These are phyloP conservation scores for Aurantiochytrium sp. DNA, from an alignment of 108 stramenopile species.

Conservation along the genomic window DNA sequence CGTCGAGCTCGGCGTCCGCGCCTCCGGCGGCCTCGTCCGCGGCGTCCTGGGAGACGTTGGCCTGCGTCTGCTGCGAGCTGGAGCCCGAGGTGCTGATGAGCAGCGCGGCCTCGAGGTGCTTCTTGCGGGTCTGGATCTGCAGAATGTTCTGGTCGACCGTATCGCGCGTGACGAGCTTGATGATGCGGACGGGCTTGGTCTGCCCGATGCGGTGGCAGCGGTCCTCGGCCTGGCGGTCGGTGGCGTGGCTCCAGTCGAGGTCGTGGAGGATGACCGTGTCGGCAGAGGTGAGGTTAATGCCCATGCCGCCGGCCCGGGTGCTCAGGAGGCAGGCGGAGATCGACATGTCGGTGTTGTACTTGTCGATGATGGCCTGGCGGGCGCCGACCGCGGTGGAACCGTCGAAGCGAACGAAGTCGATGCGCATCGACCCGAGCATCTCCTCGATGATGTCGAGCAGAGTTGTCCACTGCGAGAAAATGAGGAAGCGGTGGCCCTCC, in stretches of 20 bases:
- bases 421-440: constrained; percentile 64
- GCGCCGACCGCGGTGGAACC: constrained; percentile 67
- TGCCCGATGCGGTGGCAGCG: constrained; percentile 63
- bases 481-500: constrained; percentile 68
- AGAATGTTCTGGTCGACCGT: constrained; percentile 57
- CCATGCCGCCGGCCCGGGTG: constrained; percentile 62
- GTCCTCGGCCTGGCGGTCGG: constrained; percentile 89
- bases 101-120: constrained; percentile 27
- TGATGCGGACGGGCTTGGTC: constrained; percentile 53
- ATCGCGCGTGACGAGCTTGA: constrained; percentile 47
- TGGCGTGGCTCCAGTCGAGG: constrained; percentile 90
- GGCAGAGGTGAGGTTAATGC: constrained; percentile 77
- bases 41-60: not conserved
- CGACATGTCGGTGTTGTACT: constrained; percentile 65
- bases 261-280: constrained; percentile 95
- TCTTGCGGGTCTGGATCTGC: constrained; percentile 43
- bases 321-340: constrained; percentile 73
- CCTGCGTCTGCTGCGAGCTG: not conserved
- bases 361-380: constrained; percentile 74
- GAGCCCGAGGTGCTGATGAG: not conserved
- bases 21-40: not conserved
- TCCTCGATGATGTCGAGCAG: constrained; percentile 74
- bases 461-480: constrained; percentile 86
- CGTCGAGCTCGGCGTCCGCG: not conserved
- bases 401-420: constrained; percentile 71